A percentile compares a stretch with the other conserved stretches of the same genome.
phyloP scores from a whole-genome alignment of 495 filamentous ascomycete genomes.

The Staphylotrichum longicolle region DNA sequence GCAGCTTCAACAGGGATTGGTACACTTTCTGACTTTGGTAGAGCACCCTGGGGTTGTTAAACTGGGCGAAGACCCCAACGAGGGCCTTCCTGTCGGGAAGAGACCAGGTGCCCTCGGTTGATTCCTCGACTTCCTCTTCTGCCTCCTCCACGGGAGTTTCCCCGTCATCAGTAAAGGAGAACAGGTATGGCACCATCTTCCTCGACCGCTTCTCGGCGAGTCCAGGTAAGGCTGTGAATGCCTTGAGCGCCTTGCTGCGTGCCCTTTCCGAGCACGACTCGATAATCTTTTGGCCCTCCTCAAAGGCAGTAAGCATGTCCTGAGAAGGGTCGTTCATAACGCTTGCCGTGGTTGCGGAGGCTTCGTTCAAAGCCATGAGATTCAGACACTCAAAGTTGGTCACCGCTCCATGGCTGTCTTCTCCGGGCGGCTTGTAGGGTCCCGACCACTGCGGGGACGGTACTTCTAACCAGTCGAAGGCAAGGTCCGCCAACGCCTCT shows the following conservation, averaged over 20 bases:
- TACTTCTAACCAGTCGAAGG: slow-evolving; percentile 75
- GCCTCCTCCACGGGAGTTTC: slow-evolving; percentile 44
- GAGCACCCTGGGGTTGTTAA: slow-evolving; percentile 78
- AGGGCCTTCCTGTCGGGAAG: slow-evolving; percentile 71
- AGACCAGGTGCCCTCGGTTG: slow-evolving; percentile 57
- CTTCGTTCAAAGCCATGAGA: slow-evolving; percentile 54
- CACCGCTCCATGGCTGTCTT: slow-evolving; percentile 29
- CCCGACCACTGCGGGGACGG: slow-evolving; percentile 50
- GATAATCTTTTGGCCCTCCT: slow-evolving; percentile 47
- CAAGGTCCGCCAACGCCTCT: slow-evolving; percentile 66
- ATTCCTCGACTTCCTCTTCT: slow-evolving; percentile 50
- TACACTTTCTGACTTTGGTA: slow-evolving; percentile 78
- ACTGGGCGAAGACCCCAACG: slow-evolving; percentile 77
- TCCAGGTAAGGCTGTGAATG: slow-evolving; percentile 67
- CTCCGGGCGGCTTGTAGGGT: slow-evolving; percentile 26
- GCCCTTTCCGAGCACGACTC: slow-evolving; percentile 45
- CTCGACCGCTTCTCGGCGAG: slow-evolving; percentile 84
- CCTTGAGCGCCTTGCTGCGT: slow-evolving; percentile 72
- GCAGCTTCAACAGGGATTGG: slow-evolving; percentile 63
- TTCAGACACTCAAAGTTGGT: slow-evolving; percentile 84
- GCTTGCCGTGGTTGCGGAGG: slow-evolving; percentile 40
- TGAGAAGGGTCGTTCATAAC: slow-evolving; percentile 43
- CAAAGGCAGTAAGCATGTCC: slow-evolving; percentile 51
- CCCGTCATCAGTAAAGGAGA: slow-evolving; percentile 66
- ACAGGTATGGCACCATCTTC: slow-evolving; percentile 76